Base-by-base conservation (phyloP, 139 green algal species). In the Chlorella sp. region DNA sequence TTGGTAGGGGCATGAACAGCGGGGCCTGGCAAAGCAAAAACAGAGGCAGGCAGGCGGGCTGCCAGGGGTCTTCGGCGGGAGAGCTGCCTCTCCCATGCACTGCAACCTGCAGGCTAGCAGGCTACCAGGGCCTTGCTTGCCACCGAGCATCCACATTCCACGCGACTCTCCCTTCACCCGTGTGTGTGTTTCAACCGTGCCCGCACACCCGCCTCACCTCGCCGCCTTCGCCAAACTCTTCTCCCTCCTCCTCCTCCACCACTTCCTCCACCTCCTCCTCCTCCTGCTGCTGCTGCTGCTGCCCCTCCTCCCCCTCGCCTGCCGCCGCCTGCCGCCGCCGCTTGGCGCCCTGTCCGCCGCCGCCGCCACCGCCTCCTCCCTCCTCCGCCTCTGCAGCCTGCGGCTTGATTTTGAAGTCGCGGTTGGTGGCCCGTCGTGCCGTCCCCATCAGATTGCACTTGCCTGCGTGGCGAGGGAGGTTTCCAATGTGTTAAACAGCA, bases 321-420 rank as follows among this genome's bases (percentile, higher is more conserved):
- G n/a, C 75, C 19, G 75, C 75, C 73, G 36, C 34, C 75, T 18
- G 75, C 75, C 75, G 75, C 75, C 2, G 75, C 75, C 75, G 75
- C 36, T 81, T 81, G 75, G 30, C 24, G 34, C 34, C 75, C 75
- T 53, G n/a, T 16, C 75, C 34, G 18, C 75, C 75, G 18, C n/a
- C 75, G 14, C 28, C 16, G 75, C 48, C 48, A 57, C 28, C 16
- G 75, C 48, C 48, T 16, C 71, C 32, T 15, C 71, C 71, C 32
- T 78, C 71, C 71, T 32, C 71, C 21, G 2, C 71, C 71, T 14
- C 71, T 32, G 64, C 64, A 1, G 71, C 18, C 32, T n/a, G 71
- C 71, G 53, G 34, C 79, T 85, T 85, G 68, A 95, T 40, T 73
- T 91, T 92, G 88, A 95, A 95, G 81, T 96, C 94, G 1, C 94